Evolutionary conservation across 768 basidiomycete species (phyloP), one percentile per base, ranked within the genome.

Genomic region (Amanita subjunquillea): DNA sequence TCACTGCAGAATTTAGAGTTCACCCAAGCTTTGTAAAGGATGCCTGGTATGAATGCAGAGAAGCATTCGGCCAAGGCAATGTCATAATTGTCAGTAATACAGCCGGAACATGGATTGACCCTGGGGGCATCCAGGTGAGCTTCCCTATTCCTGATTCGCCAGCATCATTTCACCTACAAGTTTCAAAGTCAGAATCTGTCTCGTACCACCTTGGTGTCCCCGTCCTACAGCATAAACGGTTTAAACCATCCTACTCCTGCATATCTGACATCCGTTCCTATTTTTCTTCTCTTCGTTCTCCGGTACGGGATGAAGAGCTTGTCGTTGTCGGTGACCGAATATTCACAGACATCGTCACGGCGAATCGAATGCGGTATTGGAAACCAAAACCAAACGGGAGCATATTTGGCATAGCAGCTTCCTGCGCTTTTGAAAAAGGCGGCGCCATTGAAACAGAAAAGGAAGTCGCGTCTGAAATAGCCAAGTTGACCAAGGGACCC

Each of bases 51-150:
- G 75, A 82, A 58, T 87, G 91, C 48, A 69, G 80, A 41, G 65
- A 75, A 40, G 74, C 78, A 0, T 97, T 98, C 59, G 89, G 88
- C 0, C 74, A 81, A 23, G 76, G 75, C 0, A 86, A 91, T 55
- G 79, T 99, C 4, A 70, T 99, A 55, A 80, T 98, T 43, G 94
- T 98, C 32, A 91, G 89, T 65, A 99, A 99, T 63, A 93, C 94
- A 17, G 91, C 91, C 0, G 94, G 95, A 1, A 87, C 90, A 23
- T 76, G 72, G 53, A 74, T 82, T 52, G 90, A 91, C 57, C 72
- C 83, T 0, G 87, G 84, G 17, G 81, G 81, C 12, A 77, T 97
- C 42, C 88, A 93, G 67, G 94, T 91, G 57, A 59, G 77, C 72
- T 46, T 39, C 22, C 37, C 55, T 20, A 40, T 51, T 10, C 45